Evolutionary conservation across 1,284 basidiomycete species (phyloP).

Genomic region (Ceratobasidium sp.): DNA sequence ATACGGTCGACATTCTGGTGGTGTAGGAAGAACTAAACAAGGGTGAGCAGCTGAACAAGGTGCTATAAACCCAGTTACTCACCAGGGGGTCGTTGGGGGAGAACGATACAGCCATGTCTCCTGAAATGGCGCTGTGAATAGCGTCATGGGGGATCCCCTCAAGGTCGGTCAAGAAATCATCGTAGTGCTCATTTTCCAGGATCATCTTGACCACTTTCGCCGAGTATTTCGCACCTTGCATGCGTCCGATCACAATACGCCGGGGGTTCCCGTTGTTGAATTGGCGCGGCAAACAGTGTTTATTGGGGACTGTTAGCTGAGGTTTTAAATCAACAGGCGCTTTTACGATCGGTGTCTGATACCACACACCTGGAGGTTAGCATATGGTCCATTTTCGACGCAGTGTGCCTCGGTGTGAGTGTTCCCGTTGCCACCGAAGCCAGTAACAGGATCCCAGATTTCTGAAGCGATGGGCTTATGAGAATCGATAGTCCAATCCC

Average conservation of each 20-base stretch:
- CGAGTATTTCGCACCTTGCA: slow-evolving; percentile 42
- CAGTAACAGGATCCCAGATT: slow-evolving; percentile 31
- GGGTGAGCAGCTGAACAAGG: background rate
- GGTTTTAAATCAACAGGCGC: background rate
- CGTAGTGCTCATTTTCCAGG: background rate
- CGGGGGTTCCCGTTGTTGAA: slow-evolving; percentile 42
- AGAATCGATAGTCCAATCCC: slow-evolving; percentile 44
- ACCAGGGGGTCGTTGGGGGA: slow-evolving; percentile 41
- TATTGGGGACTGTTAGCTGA: slow-evolving; percentile 27
- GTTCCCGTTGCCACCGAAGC: slow-evolving; percentile 42
- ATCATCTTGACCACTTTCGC: background rate
- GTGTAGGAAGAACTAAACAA: slow-evolving; percentile 40
- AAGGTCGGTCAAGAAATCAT: slow-evolving; percentile 17
- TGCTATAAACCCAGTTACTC: background rate
- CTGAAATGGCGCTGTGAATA: slow-evolving; percentile 36
- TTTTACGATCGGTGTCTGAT: background rate
- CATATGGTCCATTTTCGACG: slow-evolving; percentile 34
- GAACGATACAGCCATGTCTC: slow-evolving; percentile 40
- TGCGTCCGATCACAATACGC: background rate
- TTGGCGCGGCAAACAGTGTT: slow-evolving; percentile 27
- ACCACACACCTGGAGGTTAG: slow-evolving; percentile 20
- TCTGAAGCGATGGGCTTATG: slow-evolving; percentile 23
- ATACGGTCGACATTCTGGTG: slow-evolving; percentile 46
- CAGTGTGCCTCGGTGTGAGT: slow-evolving; percentile 18
- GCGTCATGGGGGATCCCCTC: slow-evolving; percentile 34